Percentiles rank a stretch among this genome's conserved stretches.
phyloP scores from a whole-genome alignment of 2,329 filamentous ascomycete genomes.

The Apiospora malaysiana region DNA sequence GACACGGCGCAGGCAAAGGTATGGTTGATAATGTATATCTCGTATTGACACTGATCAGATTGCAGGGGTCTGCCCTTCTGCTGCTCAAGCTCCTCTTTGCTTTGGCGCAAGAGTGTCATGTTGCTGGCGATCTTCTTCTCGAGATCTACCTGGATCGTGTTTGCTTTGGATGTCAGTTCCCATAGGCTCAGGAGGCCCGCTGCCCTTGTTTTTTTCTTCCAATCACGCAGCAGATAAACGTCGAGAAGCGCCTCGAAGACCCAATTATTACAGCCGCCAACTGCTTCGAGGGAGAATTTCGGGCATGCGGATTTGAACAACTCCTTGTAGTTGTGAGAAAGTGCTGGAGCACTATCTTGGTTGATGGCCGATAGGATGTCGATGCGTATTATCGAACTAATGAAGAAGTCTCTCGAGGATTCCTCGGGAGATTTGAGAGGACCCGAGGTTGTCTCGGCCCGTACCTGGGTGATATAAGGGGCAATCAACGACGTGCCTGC shows the following conservation, averaged over 20 bases:
- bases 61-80: neutral
- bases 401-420: conserved; percentile 2
- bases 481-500: neutral
- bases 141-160: conserved; percentile 1
- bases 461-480: neutral
- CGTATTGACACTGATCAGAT: neutral
- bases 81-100: neutral
- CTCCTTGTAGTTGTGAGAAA: neutral
- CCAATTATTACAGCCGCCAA: neutral
- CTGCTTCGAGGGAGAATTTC: neutral
- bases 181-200: neutral
- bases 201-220: neutral
- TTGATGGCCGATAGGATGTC: neutral
- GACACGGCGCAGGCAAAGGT: neutral
- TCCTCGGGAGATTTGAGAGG: neutral
- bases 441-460: neutral
- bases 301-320: neutral
- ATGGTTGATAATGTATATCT: neutral
- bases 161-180: conserved; percentile 1
- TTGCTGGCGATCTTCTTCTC: neutral
- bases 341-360: neutral
- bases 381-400: neutral
- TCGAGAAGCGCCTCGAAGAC: neutral
- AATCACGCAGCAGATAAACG: neutral
- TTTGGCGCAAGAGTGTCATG: neutral